Base-by-base conservation (phyloP, 192 early-diverging fungal genomes). In the Globomyces pollinis-pini region DNA sequence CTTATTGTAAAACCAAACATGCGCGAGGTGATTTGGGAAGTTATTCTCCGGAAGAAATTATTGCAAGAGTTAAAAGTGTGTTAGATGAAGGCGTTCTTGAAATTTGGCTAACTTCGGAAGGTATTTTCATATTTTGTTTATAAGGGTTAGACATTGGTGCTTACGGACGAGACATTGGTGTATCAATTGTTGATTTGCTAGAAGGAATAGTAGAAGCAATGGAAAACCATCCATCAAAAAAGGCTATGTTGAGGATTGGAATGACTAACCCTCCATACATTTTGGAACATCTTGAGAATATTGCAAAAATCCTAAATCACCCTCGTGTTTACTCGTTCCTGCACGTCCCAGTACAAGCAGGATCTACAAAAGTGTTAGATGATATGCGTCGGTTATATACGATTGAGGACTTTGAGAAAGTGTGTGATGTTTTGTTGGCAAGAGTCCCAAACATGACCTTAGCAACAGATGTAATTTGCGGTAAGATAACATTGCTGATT, bases 181-280 rank as follows among this genome's bases (percentile, higher is more conserved):
- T 68, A 36, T 62, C 50, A 36, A 80, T 80, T 29, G 68, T 74
- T 0, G 67, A 77, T 6, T 56, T 81, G 28, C 64, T 81, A 7
- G 62, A 66, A 62, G 70, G 57, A 39, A 74, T 81, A 45, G 53
- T 81, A 21, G 42, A 26, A 12, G 62, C 60, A 34, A 65, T 81
- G 55, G 77, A 79, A 42, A 26, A 30, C 15, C 65, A 71, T 43
- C 50, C 59, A 3, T 41, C 47, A 9, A 53, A 56, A 15, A 56
- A 44, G 21, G 71, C 64, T 16, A 83, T 66, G 75, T 62, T 83
- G 3, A 58, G 80, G 13, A 62, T 83, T n/a, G 80, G 80, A 24
- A 82, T 82, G 78, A 81, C 80, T 9, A 83, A 83, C 55, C 80
- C 80, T 18, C 80, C 80, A 1, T 81, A 83, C 67, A 83, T 83